phyloP scores from a whole-genome alignment of 345 rosid species.

The Chamaenerion angustifolium region DNA sequence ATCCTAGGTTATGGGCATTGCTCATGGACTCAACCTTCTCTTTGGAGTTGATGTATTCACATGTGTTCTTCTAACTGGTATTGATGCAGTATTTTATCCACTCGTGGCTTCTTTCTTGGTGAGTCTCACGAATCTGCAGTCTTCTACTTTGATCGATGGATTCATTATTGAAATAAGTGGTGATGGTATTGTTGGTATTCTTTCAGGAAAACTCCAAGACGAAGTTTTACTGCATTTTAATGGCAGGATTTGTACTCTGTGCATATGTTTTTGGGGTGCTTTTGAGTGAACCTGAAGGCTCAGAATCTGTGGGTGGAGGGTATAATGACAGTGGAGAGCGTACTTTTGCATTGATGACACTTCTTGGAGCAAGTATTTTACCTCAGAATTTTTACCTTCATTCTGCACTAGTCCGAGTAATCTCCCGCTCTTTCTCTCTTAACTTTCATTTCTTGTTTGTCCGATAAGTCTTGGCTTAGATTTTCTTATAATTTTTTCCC shows the following conservation, averaged over 20 bases:
- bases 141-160: neutral
- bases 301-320: slow-evolving; percentile 40
- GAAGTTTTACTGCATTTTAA: slow-evolving; percentile 35
- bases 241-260: slow-evolving; percentile 44
- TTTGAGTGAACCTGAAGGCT: slow-evolving; percentile 62
- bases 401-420: slow-evolving; percentile 76
- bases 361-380: slow-evolving; percentile 91
- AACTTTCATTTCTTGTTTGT: neutral
- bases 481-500: neutral
- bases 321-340: slow-evolving; percentile 48
- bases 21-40: slow-evolving; percentile 83
- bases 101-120: slow-evolving; percentile 67
- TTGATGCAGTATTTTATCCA: slow-evolving; percentile 76
- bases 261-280: slow-evolving; percentile 61
- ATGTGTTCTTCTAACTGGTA: slow-evolving; percentile 69
- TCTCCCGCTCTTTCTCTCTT: slow-evolving; percentile 9
- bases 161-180: neutral
- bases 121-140: slow-evolving; percentile 12
- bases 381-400: slow-evolving; percentile 97
- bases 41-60: slow-evolving; percentile 73
- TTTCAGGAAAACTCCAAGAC: slow-evolving; percentile 56
- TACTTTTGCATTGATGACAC: slow-evolving; percentile 73
- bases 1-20: slow-evolving; percentile 77
- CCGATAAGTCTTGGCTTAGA: too few species aligned
- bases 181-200: too few species aligned